phyloP scores from a whole-genome alignment of 2,329 filamentous ascomycete genomes.

The Aphanoascus verrucosus region DNA sequence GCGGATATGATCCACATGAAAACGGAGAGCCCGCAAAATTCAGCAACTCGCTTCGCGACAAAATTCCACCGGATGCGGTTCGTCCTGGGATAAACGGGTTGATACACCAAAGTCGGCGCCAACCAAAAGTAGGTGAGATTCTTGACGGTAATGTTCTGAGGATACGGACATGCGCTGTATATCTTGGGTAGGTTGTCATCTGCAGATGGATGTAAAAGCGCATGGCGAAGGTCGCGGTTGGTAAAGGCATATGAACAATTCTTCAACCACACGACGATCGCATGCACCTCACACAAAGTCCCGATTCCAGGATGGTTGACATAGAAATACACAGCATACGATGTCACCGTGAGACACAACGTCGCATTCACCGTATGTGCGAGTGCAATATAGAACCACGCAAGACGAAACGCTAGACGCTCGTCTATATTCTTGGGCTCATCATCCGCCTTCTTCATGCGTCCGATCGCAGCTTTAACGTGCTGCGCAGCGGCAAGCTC shows the following conservation, averaged over 20 bases:
- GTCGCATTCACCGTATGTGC: conserved; percentile 76
- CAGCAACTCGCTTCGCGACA: conserved; percentile 68
- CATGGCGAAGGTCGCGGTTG: conserved; percentile 87
- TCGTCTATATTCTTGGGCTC: conserved; percentile 42
- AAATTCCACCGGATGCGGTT: conserved; percentile 75
- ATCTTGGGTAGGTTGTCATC: conserved; percentile 65
- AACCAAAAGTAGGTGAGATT: conserved; percentile 97
- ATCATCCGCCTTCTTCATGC: conserved; percentile 44
- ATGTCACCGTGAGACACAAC: conserved; percentile 67
- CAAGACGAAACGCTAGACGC: conserved; percentile 54
- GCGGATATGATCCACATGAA: conserved; percentile 94
- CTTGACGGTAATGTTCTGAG: conserved; percentile 72
- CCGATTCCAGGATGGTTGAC: conserved; percentile 92
- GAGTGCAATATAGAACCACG: conserved; percentile 71
- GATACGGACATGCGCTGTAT: conserved; percentile 77
- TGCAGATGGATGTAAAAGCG: conserved; percentile 66
- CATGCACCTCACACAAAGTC: conserved; percentile 79
- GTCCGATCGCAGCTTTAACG: conserved; percentile 57
- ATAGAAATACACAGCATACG: conserved; percentile 75
- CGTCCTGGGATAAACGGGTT: conserved; percentile 88
- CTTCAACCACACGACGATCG: conserved; percentile 93
- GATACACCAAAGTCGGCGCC: conserved; percentile 91
- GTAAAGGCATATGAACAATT: conserved; percentile 92
- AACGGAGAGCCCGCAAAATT: conserved; percentile 65
- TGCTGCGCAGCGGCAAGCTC: conserved; percentile 73